Conservation (phyloP, 129 eudicot species). For the Rutidosis leptorrhynchoides region DNA sequence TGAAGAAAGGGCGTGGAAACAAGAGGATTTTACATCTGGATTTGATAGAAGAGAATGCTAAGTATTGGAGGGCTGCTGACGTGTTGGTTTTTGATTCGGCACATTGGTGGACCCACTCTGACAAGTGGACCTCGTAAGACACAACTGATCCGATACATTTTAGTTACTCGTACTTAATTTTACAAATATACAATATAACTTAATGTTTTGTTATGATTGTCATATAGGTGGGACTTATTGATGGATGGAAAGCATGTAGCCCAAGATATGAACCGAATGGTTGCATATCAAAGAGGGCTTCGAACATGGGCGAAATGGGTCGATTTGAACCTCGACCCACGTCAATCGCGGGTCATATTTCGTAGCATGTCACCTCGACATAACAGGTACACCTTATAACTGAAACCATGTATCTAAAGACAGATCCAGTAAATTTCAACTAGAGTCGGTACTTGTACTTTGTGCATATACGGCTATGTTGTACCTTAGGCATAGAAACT, state of each 20-base stretch:
- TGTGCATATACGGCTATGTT: not conserved
- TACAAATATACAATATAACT: not conserved
- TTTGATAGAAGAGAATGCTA: conserved; percentile 80
- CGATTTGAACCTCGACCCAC: conserved; percentile 75
- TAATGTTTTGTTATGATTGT: not conserved
- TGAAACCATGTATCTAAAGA: not conserved
- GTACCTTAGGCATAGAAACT: conserved; percentile 14
- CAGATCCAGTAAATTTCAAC: not conserved
- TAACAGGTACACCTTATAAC: conserved; percentile 48
- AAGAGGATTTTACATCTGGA: conserved; percentile 78
- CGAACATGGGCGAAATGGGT: conserved; percentile 85
- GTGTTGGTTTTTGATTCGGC: conserved; percentile 90
- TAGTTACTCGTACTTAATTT: not conserved
- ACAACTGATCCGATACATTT: not conserved
- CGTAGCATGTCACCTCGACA: conserved; percentile 92
- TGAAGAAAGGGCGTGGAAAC: conserved; percentile 48
- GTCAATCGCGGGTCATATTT: conserved; percentile 64
- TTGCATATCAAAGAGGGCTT: conserved; percentile 77
- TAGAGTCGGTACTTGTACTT: not conserved
- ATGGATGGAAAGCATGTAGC: conserved; percentile 67
- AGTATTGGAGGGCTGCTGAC: conserved; percentile 81
- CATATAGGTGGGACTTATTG: conserved; percentile 72
- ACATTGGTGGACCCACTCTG: conserved; percentile 93
- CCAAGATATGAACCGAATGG: conserved; percentile 58
- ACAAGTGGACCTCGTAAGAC: conserved; percentile 63